Conservation (phyloP, 345 rosid genomes). For the Corymbia maculata region DNA sequence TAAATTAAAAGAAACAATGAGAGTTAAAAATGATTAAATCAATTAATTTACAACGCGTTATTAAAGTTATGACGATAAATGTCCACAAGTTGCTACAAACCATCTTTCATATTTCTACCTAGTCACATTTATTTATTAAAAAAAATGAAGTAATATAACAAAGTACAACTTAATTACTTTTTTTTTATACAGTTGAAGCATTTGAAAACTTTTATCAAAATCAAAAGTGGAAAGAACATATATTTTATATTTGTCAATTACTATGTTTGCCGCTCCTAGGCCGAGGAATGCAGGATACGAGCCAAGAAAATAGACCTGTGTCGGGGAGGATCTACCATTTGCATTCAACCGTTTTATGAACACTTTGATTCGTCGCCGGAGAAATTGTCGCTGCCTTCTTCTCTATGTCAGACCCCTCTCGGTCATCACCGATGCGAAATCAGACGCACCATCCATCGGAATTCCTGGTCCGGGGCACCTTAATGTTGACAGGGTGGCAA, state of each 20-base stretch:
- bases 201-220: too few relatives aligned
- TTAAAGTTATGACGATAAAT: neutral
- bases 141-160: neutral
- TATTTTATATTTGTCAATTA: neutral
- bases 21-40: too few relatives aligned
- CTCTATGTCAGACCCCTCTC: neutral
- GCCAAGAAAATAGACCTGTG: neutral
- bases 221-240: neutral
- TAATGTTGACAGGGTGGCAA: slow-evolving; percentile 4
- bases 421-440: neutral
- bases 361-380: neutral
- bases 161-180: neutral
- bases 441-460: neutral
- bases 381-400: neutral
- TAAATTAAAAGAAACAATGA: too few relatives aligned
- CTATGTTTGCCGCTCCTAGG: neutral
- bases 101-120: neutral
- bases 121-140: neutral
- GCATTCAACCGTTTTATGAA: neutral
- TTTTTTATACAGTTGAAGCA: neutral
- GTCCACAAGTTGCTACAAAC: neutral
- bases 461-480: neutral
- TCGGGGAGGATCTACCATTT: neutral
- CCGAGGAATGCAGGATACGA: neutral
- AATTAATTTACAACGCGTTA: neutral